Percentiles rank a stretch among this genome's conserved stretches.
phyloP scores from a whole-genome alignment of 2,329 filamentous ascomycete genomes.

The Ceratocystis smalleyi region DNA sequence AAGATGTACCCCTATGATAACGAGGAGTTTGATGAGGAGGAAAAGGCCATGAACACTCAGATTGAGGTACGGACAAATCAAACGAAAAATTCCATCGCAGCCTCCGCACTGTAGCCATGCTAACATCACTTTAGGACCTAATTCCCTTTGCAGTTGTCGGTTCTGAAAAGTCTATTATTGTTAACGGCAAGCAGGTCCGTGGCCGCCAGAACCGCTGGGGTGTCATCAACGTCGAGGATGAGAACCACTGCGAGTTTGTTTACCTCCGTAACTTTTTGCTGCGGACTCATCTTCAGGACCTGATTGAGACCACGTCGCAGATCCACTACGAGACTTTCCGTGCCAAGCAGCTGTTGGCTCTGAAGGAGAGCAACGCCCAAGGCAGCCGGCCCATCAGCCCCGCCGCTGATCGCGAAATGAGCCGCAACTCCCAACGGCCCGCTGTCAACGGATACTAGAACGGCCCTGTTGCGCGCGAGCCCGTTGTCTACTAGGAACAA shows the following conservation, averaged over 20 bases:
- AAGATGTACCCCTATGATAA: conserved; percentile 99
- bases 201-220: conserved; percentile 98
- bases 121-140: conserved; percentile 47
- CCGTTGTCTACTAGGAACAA: neutral
- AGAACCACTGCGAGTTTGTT: conserved; percentile 98
- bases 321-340: conserved; percentile 99
- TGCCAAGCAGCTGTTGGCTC: conserved; percentile 90
- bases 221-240: conserved; percentile 98
- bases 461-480: conserved; percentile 13
- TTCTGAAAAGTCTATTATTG: conserved; percentile 93
- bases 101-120: conserved; percentile 24
- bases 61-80: conserved; percentile 59
- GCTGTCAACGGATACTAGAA: conserved; percentile 96
- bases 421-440: conserved; percentile 91
- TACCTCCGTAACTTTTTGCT: conserved; percentile 97
- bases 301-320: conserved; percentile 98
- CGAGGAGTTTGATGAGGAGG: conserved; percentile 95
- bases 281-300: conserved; percentile 92
- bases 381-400: conserved; percentile 85
- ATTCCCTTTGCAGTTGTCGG: conserved; percentile 96
- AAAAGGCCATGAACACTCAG: conserved; percentile 79
- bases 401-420: conserved; percentile 83
- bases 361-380: conserved; percentile 94
- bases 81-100: neutral
- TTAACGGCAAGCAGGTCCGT: conserved; percentile 92